Base-by-base conservation (phyloP, 495 filamentous ascomycete genomes). In the Lasiosphaeris hirsuta region DNA sequence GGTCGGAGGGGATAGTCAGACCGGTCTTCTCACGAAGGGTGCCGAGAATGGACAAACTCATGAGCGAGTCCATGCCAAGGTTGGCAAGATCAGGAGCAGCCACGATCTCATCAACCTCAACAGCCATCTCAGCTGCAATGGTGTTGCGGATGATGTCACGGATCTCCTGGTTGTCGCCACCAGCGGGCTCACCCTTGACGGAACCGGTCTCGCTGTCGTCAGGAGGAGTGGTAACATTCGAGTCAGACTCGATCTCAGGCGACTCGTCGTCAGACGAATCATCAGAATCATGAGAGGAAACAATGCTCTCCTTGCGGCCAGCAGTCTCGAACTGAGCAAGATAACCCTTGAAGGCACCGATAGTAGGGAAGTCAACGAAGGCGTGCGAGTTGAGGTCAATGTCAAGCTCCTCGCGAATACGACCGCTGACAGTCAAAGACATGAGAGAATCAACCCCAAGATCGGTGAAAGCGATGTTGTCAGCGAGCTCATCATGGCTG, bases 121-220 rank as follows among this genome's bases (percentile, higher is more conserved):
- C 79, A 17, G 83, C 85, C 69, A 89, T 87, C 63, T 90, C 88
- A 30, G 81, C 74, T 2, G 86, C 81, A 46, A 92, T 81, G 52
- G 83, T 87, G 14, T 75, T 70, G 36, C 80, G 78, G 7, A 88
- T 76, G 30, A 75, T 73, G 37, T 73, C 71, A 59, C 76, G 77
- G n/a, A 82, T 72, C 58, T 81, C 73, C 40, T 67, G 66, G 39
- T 62, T 67, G 41, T 68, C 62, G 42, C 66, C 62, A 14, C 63
- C 64, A 19, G 47, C 42, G 1, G 47, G 46, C 17, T 74, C 75
- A 19, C 63, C 72, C 63, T 77, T 77, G 43, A 72, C 56, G 0
- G 74, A 76, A 23, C 68, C 69, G 15, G 66, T 65, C 18, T 77
- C 76, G 55, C 73, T 76, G 56, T 76, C 74, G 18, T 76, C 76